phyloP scores from a whole-genome alignment of 2,329 filamentous ascomycete species.

The Alternaria gansuensis region DNA sequence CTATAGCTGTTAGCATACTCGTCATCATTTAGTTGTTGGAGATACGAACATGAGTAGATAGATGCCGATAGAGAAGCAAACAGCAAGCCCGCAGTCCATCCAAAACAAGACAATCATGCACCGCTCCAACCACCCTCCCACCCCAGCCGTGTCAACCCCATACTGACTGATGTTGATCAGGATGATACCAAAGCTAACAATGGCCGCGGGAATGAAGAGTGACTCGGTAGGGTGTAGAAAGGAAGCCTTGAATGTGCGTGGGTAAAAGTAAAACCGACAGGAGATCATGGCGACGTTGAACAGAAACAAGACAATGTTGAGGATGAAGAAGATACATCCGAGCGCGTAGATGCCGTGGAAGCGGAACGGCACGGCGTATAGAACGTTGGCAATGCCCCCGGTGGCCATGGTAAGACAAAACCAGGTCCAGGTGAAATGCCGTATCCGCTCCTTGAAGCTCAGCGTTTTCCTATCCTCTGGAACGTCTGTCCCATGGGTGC shows the following conservation, averaged over 20 bases:
- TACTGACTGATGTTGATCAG: constrained; percentile 78
- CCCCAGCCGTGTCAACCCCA: constrained; percentile 65
- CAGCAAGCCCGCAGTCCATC: constrained; percentile 74
- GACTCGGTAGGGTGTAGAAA: constrained; percentile 81
- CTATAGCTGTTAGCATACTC: constrained; percentile 46
- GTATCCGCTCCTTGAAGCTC: constrained; percentile 63
- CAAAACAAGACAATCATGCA: constrained; percentile 76
- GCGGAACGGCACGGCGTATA: constrained; percentile 59
- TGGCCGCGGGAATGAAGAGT: constrained; percentile 75
- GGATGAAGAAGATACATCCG: constrained; percentile 60
- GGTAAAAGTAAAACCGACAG: constrained; percentile 73
- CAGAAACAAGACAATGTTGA: constrained; percentile 69
- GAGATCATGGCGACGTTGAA: constrained; percentile 73
- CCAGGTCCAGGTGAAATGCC: constrained; percentile 78
- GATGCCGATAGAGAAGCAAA: constrained; percentile 72
- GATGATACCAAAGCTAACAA: constrained; percentile 71
- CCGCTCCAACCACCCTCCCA: constrained; percentile 59
- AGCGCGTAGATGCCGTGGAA: constrained; percentile 58
- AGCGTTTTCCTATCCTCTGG: constrained; percentile 21
- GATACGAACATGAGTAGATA: constrained; percentile 74
- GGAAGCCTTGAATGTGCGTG: constrained; percentile 74
- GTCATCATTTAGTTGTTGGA: neutral
- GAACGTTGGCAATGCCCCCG: constrained; percentile 67
- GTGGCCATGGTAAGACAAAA: constrained; percentile 75
- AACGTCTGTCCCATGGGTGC: neutral